Evolutionary conservation across 371 early-diverging fungal species (phyloP).

Genomic region (Mucor irregularis): DNA sequence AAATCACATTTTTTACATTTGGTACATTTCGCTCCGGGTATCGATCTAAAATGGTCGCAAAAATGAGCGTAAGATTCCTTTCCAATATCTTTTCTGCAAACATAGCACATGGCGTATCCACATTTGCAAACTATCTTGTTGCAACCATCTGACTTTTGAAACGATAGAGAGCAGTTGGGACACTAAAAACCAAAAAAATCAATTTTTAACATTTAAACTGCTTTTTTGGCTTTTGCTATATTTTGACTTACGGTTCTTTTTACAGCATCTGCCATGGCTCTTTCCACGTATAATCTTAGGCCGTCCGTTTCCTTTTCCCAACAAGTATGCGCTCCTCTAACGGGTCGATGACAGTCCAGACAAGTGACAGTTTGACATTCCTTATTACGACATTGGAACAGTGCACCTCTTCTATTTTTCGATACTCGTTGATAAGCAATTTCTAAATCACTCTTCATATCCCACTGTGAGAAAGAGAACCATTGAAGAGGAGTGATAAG

Average conservation of each 20-base stretch:
- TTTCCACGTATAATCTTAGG: slow-evolving; percentile 62
- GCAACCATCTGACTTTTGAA: slow-evolving; percentile 66
- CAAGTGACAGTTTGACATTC: slow-evolving; percentile 53
- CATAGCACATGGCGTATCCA: slow-evolving; percentile 69
- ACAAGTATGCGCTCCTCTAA: slow-evolving; percentile 57
- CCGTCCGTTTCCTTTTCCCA: slow-evolving; percentile 59
- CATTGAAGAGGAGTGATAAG: neutral
- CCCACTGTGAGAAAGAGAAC: slow-evolving; percentile 31
- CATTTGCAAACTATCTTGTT: slow-evolving; percentile 71
- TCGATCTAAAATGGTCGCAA: slow-evolving; percentile 63
- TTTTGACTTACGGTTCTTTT: slow-evolving; percentile 68
- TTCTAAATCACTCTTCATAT: slow-evolving; percentile 28
- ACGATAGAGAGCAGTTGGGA: slow-evolving; percentile 59
- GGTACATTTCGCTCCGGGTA: slow-evolving; percentile 52
- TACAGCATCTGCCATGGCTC: slow-evolving; percentile 68
- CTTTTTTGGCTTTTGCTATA: no score
- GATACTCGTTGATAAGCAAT: slow-evolving; percentile 35
- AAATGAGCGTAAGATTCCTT: slow-evolving; percentile 63
- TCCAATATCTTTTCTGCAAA: slow-evolving; percentile 62
- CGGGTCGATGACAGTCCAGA: slow-evolving; percentile 44
- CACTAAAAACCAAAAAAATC: slow-evolving; percentile 53
- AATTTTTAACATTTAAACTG: no score
- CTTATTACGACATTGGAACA: slow-evolving; percentile 54
- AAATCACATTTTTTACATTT: slow-evolving; percentile 63
- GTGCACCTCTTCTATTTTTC: slow-evolving; percentile 29